Evolutionary conservation across 2,329 filamentous ascomycete species (phyloP), one percentile per base, ranked within the genome.

Genomic region (Dactylella cylindrospora): DNA sequence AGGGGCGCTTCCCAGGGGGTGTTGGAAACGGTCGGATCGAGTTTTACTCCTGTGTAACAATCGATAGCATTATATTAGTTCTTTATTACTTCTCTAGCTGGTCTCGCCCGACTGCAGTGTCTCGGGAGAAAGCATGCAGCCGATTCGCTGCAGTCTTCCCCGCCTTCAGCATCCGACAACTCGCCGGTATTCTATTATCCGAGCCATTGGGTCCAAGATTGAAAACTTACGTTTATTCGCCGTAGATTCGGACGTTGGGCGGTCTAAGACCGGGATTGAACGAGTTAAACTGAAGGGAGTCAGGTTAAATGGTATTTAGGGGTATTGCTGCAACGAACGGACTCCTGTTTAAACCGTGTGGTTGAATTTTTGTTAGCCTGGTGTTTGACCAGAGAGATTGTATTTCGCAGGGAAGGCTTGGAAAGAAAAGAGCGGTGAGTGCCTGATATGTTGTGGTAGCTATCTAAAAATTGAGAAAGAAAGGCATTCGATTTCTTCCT

Each of bases 1-100:
- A 40, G 49, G 28, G 51, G 35, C 33, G 54, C 36, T 39, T 53
- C 54, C 43, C 55, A 61, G 36, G 64, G 54, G 38, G 52, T 40
- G 41, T 39, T 62, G 29, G 54, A 65, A 41, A 54, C 53, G 50
- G 61, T 43, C 61, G 52, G 61, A 43, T 59, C 49, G 53, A 62
- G 57, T 32, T 54, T 62, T 22, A 62, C 57, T 62, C 57, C 57
- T 62, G 49, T 49, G 43, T 54, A 47, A 49, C 49, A 36, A 19
- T 36, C 44, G 36, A n/a, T n/a, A n/a, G n/a, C 31, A 28, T 25
- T 32, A 38, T 35, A 26, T 62, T 44, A 62, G 57, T 39, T 25
- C 40, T 25, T 26, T 25, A 26, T 36, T 49, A 23, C 32, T 39
- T 26, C 15, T 35, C 5, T 20, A 40, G 35, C 25, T 32, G 12